A percentile compares a stretch with the other conserved stretches of the same genome.
These are phyloP conservation scores for Aphanoascus verrucosus DNA, from an alignment of 2,329 filamentous ascomycete genomes.

Conservation along the genomic window DNA sequence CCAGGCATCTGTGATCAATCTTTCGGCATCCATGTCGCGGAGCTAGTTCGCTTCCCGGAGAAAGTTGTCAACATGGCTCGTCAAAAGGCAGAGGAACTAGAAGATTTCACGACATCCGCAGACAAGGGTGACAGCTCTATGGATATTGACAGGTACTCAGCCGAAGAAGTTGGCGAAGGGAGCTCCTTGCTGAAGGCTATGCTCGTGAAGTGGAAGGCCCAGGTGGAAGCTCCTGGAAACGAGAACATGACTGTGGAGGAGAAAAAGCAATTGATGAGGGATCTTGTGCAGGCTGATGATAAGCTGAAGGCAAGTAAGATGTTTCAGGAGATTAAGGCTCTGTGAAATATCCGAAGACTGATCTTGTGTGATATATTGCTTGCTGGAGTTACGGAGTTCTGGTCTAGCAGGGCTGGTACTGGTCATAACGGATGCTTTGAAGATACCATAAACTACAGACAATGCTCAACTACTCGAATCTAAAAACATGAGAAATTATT, in stretches of 20 bases:
- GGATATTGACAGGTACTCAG: conserved; percentile 48
- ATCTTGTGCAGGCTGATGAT: conserved; percentile 64
- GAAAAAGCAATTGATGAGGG: conserved; percentile 66
- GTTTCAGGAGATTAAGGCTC: conserved; percentile 39
- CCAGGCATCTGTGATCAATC: conserved; percentile 93
- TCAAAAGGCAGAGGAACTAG: conserved; percentile 92
- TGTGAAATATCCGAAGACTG: conserved; percentile 25
- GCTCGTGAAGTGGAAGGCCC: conserved; percentile 71
- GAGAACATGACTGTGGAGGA: conserved; percentile 55
- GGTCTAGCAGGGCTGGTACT: background rate
- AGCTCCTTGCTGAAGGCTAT: conserved; percentile 75
- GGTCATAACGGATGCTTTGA: too few species aligned
- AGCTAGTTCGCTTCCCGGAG: conserved; percentile 87
- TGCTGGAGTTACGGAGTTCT: background rate
- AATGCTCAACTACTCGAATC: too few species aligned
- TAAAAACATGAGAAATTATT: too few species aligned
- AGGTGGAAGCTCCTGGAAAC: conserved; percentile 52
- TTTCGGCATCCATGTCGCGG: conserved; percentile 96
- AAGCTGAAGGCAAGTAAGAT: conserved; percentile 49
- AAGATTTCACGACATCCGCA: conserved; percentile 58
- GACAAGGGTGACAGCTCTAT: conserved; percentile 32
- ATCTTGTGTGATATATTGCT: background rate
- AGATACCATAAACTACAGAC: too few species aligned
- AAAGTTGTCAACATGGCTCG: conserved; percentile 99
- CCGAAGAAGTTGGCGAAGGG: conserved; percentile 81